A percentile compares a stretch with the other conserved stretches of the same genome.
phyloP scores from a whole-genome alignment of 345 rosid species.

The Ceriops decandra region DNA sequence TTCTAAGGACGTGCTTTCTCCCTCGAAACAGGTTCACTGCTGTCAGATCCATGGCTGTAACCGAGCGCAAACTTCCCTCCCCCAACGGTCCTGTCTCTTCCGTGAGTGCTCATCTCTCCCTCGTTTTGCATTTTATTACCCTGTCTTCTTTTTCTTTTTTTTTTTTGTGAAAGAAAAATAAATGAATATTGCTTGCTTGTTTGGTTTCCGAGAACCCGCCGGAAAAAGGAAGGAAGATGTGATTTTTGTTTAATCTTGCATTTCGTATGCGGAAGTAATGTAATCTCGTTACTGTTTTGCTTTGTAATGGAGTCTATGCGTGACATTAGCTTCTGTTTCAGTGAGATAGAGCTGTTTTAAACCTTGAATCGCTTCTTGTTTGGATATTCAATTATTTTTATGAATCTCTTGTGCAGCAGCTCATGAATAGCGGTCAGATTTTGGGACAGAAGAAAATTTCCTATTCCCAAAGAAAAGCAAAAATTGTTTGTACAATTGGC shows the following conservation, averaged over 20 bases:
- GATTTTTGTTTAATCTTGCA: not conserved
- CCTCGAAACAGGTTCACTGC: constrained; percentile 24
- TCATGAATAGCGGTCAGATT: constrained; percentile 15
- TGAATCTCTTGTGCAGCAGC: constrained; percentile 42
- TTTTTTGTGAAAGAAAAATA: not conserved
- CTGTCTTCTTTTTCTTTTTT: not conserved
- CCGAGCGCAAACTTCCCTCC: constrained; percentile 24
- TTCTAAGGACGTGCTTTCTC: constrained; percentile 7
- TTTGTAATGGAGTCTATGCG: too few relatives aligned
- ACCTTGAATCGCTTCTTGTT: not conserved
- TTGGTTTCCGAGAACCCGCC: not conserved
- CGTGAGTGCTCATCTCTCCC: constrained; percentile 33
- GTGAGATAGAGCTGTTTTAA: too few relatives aligned
- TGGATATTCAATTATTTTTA: constrained; percentile 21
- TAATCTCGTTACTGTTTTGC: too few relatives aligned
- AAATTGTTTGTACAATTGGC: constrained; percentile 93
- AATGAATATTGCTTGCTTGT: not conserved
- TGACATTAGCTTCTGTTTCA: too few relatives aligned
- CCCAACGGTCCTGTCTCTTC: constrained; percentile 39
- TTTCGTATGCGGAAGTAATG: too few relatives aligned
- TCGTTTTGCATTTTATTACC: not conserved
- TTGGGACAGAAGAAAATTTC: constrained; percentile 30
- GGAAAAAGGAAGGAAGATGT: not conserved
- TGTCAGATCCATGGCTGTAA: constrained; percentile 41
- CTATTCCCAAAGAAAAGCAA: constrained; percentile 61